A percentile compares a stretch with the other conserved stretches of the same genome.
Conservation (phyloP, 2,329 filamentous ascomycete species). For the Chlorencoelia australis region DNA sequence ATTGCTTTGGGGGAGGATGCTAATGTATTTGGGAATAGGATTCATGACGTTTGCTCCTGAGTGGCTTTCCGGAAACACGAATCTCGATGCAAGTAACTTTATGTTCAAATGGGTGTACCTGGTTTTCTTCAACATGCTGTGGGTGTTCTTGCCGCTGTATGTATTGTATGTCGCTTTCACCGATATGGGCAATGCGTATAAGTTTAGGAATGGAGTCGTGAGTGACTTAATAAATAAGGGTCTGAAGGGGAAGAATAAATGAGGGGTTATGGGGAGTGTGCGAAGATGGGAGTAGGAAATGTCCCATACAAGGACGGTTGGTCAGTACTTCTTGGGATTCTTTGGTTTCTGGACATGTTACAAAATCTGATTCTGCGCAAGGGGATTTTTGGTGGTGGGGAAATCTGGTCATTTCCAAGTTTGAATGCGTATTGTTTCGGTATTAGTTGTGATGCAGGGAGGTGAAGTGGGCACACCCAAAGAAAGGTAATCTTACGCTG, state of each 20-base stretch:
- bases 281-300: too few species aligned
- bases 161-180: slow-evolving; percentile 43
- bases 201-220: slow-evolving; percentile 26
- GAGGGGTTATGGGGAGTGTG: background rate
- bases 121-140: slow-evolving; percentile 58
- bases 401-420: too few species aligned
- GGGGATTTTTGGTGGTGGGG: too few species aligned
- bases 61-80: slow-evolving; percentile 52
- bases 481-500: too few species aligned
- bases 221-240: slow-evolving; percentile 15
- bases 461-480: too few species aligned
- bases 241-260: slow-evolving; percentile 16
- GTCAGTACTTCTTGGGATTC: too few species aligned
- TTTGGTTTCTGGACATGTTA: too few species aligned
- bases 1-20: background rate
- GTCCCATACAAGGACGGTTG: too few species aligned
- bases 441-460: too few species aligned
- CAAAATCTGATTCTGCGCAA: too few species aligned
- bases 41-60: slow-evolving; percentile 66
- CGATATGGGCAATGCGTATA: slow-evolving; percentile 47
- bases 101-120: slow-evolving; percentile 55
- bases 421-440: too few species aligned
- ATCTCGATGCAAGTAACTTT: slow-evolving; percentile 55
- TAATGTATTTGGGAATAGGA: slow-evolving; percentile 30
- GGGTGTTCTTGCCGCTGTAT: slow-evolving; percentile 55